Evolutionary conservation across 2,329 filamentous ascomycete genomes (phyloP).

Genomic region (Fusarium sp.): DNA sequence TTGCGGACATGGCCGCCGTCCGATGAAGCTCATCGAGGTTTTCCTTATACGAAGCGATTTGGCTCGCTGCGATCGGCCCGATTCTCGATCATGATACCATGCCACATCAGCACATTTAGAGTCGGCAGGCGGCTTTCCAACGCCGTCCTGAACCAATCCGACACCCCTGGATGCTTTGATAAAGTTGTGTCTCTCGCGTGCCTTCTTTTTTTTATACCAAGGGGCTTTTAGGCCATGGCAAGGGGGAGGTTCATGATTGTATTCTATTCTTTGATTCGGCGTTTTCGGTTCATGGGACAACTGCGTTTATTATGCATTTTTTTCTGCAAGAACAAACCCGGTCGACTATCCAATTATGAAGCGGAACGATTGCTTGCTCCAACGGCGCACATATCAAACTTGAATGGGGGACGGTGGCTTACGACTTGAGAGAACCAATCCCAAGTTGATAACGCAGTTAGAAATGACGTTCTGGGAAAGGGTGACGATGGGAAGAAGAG

Average conservation of each 20-base stretch:
- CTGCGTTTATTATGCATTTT: slow-evolving; percentile 2
- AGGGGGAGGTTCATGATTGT: slow-evolving; percentile 9
- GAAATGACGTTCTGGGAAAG: slow-evolving; percentile 10
- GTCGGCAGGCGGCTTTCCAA: slow-evolving; percentile 2
- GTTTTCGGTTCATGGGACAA: slow-evolving; percentile 25
- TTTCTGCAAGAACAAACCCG: not conserved
- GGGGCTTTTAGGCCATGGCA: slow-evolving; percentile 17
- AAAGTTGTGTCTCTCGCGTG: not conserved
- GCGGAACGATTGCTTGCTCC: slow-evolving; percentile 7
- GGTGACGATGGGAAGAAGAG: not conserved
- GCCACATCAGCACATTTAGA: not conserved
- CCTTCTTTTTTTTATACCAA: slow-evolving; percentile 1
- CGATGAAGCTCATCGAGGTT: not conserved
- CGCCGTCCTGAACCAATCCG: not conserved
- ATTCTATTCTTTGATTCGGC: slow-evolving; percentile 22
- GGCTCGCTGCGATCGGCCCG: not conserved
- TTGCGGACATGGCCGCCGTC: not conserved
- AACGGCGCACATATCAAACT: slow-evolving; percentile 16
- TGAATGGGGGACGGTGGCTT: slow-evolving; percentile 3
- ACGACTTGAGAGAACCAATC: slow-evolving; percentile 1
- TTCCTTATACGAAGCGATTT: not conserved
- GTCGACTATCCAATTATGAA: not conserved
- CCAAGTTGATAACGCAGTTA: slow-evolving; percentile 10
- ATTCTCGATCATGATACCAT: not conserved
- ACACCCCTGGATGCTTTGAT: not conserved